phyloP scores from a whole-genome alignment of 2,329 filamentous ascomycete species.

The Diaporthe sp. region DNA sequence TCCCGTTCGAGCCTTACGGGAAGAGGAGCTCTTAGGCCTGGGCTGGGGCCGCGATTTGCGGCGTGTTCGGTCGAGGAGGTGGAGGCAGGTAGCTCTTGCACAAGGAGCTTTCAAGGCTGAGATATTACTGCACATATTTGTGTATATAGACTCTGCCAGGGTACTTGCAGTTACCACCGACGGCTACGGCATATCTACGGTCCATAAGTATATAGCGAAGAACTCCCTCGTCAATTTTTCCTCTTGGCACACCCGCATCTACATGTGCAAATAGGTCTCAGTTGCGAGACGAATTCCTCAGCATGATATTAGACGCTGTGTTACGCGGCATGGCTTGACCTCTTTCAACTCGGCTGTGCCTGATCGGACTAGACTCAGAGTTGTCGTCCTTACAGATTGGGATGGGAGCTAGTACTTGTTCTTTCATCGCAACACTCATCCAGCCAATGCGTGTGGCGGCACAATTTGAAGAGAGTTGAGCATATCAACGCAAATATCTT shows the following conservation, averaged over 20 bases:
- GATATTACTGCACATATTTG: neutral
- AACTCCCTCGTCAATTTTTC: neutral
- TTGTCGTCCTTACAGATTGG: neutral
- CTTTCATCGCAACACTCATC: neutral
- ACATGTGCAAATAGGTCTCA: neutral
- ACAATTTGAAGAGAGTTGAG: neutral
- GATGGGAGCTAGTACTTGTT: too few relatives aligned
- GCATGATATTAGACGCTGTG: neutral
- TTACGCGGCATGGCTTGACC: neutral
- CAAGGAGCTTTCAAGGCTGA: neutral
- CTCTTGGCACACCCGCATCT: neutral
- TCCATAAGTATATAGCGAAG: neutral
- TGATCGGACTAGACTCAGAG: neutral
- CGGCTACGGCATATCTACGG: neutral
- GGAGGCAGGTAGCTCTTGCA: neutral
- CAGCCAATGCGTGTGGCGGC: too few relatives aligned
- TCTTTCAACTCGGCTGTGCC: neutral
- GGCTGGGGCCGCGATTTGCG: too few relatives aligned
- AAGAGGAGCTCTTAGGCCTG: constrained; percentile 49
- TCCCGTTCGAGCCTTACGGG: constrained; percentile 78
- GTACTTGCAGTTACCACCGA: neutral
- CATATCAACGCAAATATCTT: neutral
- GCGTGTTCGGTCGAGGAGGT: neutral
- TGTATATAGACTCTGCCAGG: neutral
- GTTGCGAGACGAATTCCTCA: neutral